These are phyloP conservation scores for Elongisporangium anandrum DNA, from an alignment of 352 stramenopile species.

Conservation along the genomic window DNA sequence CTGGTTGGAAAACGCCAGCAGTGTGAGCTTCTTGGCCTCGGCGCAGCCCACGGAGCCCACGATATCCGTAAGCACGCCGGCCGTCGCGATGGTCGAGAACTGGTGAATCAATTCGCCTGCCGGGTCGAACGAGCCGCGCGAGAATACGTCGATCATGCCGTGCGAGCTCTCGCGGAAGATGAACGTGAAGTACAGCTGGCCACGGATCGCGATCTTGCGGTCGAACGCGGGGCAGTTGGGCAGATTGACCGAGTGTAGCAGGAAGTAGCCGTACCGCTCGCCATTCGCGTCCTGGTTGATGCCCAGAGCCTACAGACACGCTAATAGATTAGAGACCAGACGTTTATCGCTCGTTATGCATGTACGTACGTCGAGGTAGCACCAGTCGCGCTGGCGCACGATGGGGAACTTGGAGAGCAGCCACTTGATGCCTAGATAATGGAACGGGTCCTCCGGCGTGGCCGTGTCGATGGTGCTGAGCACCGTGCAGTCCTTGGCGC, in stretches of 20 bases:
- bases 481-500: conserved; percentile 16
- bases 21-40: neutral
- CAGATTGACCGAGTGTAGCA: conserved; percentile 37
- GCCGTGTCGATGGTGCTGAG: conserved; percentile 13
- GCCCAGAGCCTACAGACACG: conserved; percentile 30
- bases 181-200: conserved; percentile 38
- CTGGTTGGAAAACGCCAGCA: neutral
- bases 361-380: neutral
- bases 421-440: conserved; percentile 20
- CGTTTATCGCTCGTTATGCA: neutral
- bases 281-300: conserved; percentile 14
- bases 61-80: conserved; percentile 7
- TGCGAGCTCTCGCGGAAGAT: conserved; percentile 30
- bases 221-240: conserved; percentile 26
- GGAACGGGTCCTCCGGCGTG: conserved; percentile 18
- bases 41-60: conserved; percentile 33
- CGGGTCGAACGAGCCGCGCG: conserved; percentile 35
- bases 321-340: conserved; percentile 10
- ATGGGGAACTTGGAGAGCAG: conserved; percentile 15
- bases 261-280: conserved; percentile 34
- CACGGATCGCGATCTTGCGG: conserved; percentile 22
- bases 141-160: conserved; percentile 38
- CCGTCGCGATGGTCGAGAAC: conserved; percentile 22
- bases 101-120: conserved; percentile 22
- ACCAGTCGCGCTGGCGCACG: conserved; percentile 2